Evolutionary conservation across 1,284 basidiomycete genomes (phyloP), one percentile per base, ranked within the genome.

Genomic region (Papiliotrema fonsecae): DNA sequence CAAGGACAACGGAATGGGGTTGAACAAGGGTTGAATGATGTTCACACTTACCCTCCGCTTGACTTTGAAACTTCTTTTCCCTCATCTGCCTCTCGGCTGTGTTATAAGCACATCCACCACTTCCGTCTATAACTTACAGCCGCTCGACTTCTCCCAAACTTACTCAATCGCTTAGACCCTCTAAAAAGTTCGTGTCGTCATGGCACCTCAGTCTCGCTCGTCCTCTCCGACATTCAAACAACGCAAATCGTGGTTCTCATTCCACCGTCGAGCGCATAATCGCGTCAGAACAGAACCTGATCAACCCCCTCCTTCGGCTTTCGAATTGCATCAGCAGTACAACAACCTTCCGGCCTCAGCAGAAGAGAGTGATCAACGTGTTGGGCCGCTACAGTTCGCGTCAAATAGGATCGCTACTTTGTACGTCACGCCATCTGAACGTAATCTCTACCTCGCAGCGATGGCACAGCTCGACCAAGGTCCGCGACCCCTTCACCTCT

Each of bases 371-470:
- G n/a, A n/a, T n/a, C n/a, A n/a, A 9, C 42, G 56, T 31, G 30
- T 58, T 18, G 36, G 56, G 25, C 65, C 65, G 16, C 53, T 56
- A 26, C 62, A 65, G 51, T 66, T 61, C 52, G 32, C 50, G 0
- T 60, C 62, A 1, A 64, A 62, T 34, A 51, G 64, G 5, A 45
- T 60, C 25, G 56, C 57, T 11, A 66, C 62, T 6, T 50, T 69
- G 4, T 62, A 64, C 51, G 64, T 69, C 19, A 57, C 64, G 1
- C 63, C 61, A 11, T 62, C 61, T 2, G 69, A 70, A 30, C 56
- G 60, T 10, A 56, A 69, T 31, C 58, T 72, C 24, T 72, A 70
- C 51, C 57, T 72, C 9, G 61, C 64, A 3, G 64, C 67, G 2
- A 61, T 72, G 61, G 51, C 60, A 3, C 56, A 63, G 21, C 55